Evolutionary conservation across 192 early-diverging fungal species (phyloP).

Genomic region (Backusella circina): DNA sequence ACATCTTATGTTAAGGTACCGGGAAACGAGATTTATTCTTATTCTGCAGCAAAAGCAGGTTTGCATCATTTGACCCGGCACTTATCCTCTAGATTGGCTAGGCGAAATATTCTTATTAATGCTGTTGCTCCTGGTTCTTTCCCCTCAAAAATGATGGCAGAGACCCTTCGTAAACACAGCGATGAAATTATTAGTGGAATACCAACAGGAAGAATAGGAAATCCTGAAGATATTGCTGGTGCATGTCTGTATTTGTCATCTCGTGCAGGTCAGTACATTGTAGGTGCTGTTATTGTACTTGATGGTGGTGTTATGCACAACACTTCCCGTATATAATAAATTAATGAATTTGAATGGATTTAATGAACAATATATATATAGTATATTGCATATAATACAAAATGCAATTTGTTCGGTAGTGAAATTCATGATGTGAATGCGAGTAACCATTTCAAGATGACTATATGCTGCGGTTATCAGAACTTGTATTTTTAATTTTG

Average conservation of each 20-base stretch:
- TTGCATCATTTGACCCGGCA: constrained; percentile 68
- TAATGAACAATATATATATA: no score
- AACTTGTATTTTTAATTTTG: no score
- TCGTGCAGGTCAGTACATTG: constrained; percentile 66
- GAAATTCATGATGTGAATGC: background rate
- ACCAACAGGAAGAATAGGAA: constrained; percentile 77
- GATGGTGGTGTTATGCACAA: constrained; percentile 26
- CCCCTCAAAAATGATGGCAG: constrained; percentile 74
- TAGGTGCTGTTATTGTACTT: constrained; percentile 24
- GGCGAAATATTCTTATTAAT: constrained; percentile 58
- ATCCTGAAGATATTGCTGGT: constrained; percentile 83
- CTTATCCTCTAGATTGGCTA: constrained; percentile 59
- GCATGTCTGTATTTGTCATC: constrained; percentile 76
- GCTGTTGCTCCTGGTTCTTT: constrained; percentile 72
- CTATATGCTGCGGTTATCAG: background rate
- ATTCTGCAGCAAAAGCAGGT: constrained; percentile 78
- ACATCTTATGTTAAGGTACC: constrained; percentile 13
- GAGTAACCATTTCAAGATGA: background rate
- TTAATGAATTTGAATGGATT: background rate
- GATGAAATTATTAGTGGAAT: constrained; percentile 51
- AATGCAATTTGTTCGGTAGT: background rate
- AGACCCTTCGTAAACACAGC: constrained; percentile 46
- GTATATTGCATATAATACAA: background rate
- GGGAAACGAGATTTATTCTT: constrained; percentile 59
- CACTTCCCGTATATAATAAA: constrained; percentile 5